Evolutionary conservation across 495 filamentous ascomycete genomes (phyloP).

Genomic region (Hyaloscypha variabilis): DNA sequence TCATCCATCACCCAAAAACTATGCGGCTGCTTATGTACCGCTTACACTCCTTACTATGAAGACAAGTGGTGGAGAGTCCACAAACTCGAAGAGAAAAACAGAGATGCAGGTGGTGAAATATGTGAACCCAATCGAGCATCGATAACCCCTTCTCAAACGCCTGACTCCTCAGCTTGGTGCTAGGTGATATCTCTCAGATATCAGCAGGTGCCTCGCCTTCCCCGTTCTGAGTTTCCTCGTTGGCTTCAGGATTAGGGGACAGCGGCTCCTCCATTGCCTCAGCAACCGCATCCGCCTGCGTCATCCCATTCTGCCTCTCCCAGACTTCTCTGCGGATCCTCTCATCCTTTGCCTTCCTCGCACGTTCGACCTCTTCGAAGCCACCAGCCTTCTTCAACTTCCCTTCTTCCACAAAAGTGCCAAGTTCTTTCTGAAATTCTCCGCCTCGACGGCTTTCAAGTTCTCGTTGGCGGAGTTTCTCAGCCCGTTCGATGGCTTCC

Average conservation of each 20-base stretch:
- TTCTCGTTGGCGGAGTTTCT: conserved; percentile 85
- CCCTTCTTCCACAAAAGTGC: conserved; percentile 85
- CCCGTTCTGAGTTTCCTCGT: neutral
- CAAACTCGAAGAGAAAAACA: neutral
- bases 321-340: conserved; percentile 82
- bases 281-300: conserved; percentile 28
- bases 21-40: neutral
- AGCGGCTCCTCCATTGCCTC: conserved; percentile 8
- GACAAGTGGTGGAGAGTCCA: neutral
- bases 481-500: conserved; percentile 94
- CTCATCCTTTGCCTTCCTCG: conserved; percentile 85
- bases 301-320: conserved; percentile 65
- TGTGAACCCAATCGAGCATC: neutral
- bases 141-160: neutral
- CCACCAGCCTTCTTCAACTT: conserved; percentile 95
- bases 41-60: neutral
- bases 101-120: neutral
- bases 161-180: neutral
- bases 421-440: conserved; percentile 87
- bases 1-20: neutral
- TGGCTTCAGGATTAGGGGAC: neutral
- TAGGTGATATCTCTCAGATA: neutral
- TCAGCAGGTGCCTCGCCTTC: neutral
- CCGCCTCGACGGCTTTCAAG: conserved; percentile 75
- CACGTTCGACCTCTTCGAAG: conserved; percentile 88